Evolutionary conservation across 345 rosid genomes (phyloP).

Genomic region (Pistacia integerrima): DNA sequence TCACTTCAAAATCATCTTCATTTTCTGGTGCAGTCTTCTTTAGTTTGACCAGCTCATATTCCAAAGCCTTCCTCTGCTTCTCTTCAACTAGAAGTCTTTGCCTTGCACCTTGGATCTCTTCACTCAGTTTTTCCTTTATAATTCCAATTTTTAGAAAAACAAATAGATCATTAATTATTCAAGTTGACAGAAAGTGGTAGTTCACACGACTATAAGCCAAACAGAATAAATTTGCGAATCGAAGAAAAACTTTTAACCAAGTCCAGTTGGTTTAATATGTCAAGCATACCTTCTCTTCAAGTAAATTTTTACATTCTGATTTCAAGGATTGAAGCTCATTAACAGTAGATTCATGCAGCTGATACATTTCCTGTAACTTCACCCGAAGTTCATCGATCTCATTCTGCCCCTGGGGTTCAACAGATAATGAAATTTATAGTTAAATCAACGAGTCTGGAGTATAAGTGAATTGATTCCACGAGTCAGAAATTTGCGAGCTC

Average conservation of each 20-base stretch:
- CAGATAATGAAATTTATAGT: slow-evolving; percentile 2
- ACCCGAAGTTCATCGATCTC: slow-evolving; percentile 46
- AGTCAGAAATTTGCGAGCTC: not conserved
- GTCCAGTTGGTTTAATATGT: not conserved
- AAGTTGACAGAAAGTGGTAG: not conserved
- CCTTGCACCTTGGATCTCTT: slow-evolving; percentile 56
- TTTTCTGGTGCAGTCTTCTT: slow-evolving; percentile 58
- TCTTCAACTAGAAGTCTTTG: slow-evolving; percentile 71
- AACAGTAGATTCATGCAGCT: slow-evolving; percentile 45
- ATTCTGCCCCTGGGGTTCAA: slow-evolving; percentile 51
- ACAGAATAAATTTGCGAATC: slow-evolving; percentile 8
- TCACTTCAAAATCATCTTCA: slow-evolving; percentile 58
- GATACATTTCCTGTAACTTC: slow-evolving; percentile 51
- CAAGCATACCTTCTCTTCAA: slow-evolving; percentile 63
- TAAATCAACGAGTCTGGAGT: not conserved
- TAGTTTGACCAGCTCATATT: slow-evolving; percentile 59
- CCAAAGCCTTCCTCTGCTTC: slow-evolving; percentile 63
- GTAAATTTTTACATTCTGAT: slow-evolving; percentile 50
- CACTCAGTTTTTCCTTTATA: slow-evolving; percentile 55
- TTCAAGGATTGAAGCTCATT: slow-evolving; percentile 66
- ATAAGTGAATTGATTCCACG: not conserved
- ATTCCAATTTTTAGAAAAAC: not conserved
- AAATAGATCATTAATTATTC: slow-evolving; percentile 3
- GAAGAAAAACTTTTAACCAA: not conserved
- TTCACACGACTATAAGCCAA: not conserved